A percentile compares a stretch with the other conserved stretches of the same genome.
Evolutionary conservation across 1,139 yeast species (phyloP).

Genomic region (Scheffersomyces segobiensis): DNA sequence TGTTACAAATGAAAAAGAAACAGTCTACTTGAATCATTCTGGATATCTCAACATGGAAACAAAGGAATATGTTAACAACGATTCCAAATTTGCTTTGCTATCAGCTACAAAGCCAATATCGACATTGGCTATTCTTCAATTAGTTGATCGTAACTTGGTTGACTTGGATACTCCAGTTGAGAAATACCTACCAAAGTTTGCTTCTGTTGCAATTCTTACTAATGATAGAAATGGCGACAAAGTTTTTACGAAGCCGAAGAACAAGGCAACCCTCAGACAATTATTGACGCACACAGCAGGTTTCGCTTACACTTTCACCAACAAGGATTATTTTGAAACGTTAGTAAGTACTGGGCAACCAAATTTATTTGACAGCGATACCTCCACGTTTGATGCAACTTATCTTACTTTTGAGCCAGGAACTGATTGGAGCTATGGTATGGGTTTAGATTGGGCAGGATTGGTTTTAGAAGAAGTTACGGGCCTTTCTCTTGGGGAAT

Average conservation of each 20-base stretch:
- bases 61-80: not conserved
- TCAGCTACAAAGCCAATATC: conserved; percentile 17
- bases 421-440: conserved; percentile 51
- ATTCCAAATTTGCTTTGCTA: conserved; percentile 1
- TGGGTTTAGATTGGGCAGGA: conserved; percentile 56
- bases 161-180: conserved; percentile 22
- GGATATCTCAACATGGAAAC: conserved; percentile 2
- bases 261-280: conserved; percentile 45
- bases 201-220: not conserved
- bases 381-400: conserved; percentile 18
- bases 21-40: conserved; percentile 6
- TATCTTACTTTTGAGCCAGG: conserved; percentile 59
- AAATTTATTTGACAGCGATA: not conserved
- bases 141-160: conserved; percentile 18
- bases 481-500: conserved; percentile 45
- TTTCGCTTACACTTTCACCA: conserved; percentile 47
- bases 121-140: conserved; percentile 17
- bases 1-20: conserved; percentile 4
- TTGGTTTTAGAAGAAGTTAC: conserved; percentile 42
- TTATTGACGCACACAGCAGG: conserved; percentile 56
- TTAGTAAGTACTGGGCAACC: not conserved
- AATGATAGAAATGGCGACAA: not conserved
- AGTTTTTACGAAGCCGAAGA: conserved; percentile 25
- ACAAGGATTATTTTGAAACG: conserved; percentile 23
- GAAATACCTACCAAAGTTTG: conserved; percentile 16